Conservation (phyloP, 805 yeast genomes). For the Brettanomyces naardenensis region DNA sequence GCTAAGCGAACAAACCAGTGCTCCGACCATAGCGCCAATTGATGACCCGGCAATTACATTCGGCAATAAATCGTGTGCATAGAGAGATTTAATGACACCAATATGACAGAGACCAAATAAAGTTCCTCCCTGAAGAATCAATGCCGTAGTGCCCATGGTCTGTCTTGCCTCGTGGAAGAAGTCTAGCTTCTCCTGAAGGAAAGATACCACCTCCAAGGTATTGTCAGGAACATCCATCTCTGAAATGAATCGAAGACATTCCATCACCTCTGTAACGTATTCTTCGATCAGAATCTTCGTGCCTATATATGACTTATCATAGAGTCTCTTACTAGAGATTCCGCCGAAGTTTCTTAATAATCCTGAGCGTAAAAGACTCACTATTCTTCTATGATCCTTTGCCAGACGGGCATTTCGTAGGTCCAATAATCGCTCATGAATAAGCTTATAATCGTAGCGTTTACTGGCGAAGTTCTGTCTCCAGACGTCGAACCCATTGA, state of each 20-base stretch:
- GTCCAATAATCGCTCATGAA: slow-evolving; percentile 61
- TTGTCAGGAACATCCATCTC: slow-evolving; percentile 22
- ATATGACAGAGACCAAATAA: slow-evolving; percentile 89
- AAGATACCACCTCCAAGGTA: slow-evolving; percentile 1
- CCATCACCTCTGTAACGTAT: slow-evolving; percentile 68
- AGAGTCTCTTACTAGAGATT: slow-evolving; percentile 69
- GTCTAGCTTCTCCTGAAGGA: slow-evolving; percentile 52
- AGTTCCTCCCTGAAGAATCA: slow-evolving; percentile 91
- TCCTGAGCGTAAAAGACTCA: slow-evolving; percentile 72
- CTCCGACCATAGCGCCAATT: slow-evolving; percentile 89
- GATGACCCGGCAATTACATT: slow-evolving; percentile 86
- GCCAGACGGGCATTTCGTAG: slow-evolving; percentile 53
- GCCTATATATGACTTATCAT: slow-evolving; percentile 77
- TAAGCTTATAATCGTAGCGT: slow-evolving; percentile 77
- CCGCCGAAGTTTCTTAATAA: slow-evolving; percentile 88
- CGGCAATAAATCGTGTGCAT: slow-evolving; percentile 69
- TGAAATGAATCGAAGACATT: slow-evolving; percentile 55
- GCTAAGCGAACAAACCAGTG: slow-evolving; percentile 67
- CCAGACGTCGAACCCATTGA: slow-evolving; percentile 56
- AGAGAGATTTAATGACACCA: slow-evolving; percentile 85
- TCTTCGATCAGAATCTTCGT: slow-evolving; percentile 87
- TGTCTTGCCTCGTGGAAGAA: slow-evolving; percentile 83
- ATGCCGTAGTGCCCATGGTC: slow-evolving; percentile 84
- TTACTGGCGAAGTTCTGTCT: slow-evolving; percentile 75
- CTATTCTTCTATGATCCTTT: slow-evolving; percentile 48